A percentile compares a stretch with the other conserved stretches of the same genome.
Evolutionary conservation across 148 eudicot genomes (phyloP).

Genomic region (Dysphania ambrosioides): DNA sequence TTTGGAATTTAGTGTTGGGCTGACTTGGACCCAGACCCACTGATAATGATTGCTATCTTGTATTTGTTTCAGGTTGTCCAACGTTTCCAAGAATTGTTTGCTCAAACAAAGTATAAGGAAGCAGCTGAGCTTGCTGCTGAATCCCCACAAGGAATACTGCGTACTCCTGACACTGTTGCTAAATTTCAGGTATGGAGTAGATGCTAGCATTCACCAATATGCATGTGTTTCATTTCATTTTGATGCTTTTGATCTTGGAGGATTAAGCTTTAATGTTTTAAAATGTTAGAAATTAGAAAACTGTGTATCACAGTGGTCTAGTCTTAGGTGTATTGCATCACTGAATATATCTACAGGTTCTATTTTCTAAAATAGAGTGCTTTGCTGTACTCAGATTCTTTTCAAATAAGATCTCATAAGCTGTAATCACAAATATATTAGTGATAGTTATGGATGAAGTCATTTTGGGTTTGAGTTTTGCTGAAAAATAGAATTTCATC

Average conservation of each 20-base stretch:
- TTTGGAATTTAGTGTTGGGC: neutral
- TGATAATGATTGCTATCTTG: neutral
- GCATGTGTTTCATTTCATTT: neutral
- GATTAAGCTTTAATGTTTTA: neutral
- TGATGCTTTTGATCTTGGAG: neutral
- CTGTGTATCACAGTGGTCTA: neutral
- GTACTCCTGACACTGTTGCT: slow-evolving; percentile 98
- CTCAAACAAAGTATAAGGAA: slow-evolving; percentile 97
- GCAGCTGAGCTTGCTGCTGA: slow-evolving; percentile 99
- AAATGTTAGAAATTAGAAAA: neutral
- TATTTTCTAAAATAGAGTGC: neutral
- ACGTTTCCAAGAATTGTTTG: slow-evolving; percentile 93
- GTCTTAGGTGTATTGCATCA: neutral
- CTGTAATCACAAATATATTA: neutral
- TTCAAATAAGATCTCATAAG: neutral
- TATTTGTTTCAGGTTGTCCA: slow-evolving; percentile 73
- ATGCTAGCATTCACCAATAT: neutral
- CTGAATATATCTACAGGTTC: neutral
- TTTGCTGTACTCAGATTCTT: neutral
- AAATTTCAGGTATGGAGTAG: slow-evolving; percentile 74
- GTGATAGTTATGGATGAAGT: neutral
- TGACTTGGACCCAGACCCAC: neutral
- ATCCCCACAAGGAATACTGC: slow-evolving; percentile 94
- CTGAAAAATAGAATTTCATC: neutral
- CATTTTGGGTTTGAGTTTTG: neutral